These are phyloP conservation scores for Laetiporus sulphureus DNA, from an alignment of 1,284 basidiomycete species.

Conservation along the genomic window DNA sequence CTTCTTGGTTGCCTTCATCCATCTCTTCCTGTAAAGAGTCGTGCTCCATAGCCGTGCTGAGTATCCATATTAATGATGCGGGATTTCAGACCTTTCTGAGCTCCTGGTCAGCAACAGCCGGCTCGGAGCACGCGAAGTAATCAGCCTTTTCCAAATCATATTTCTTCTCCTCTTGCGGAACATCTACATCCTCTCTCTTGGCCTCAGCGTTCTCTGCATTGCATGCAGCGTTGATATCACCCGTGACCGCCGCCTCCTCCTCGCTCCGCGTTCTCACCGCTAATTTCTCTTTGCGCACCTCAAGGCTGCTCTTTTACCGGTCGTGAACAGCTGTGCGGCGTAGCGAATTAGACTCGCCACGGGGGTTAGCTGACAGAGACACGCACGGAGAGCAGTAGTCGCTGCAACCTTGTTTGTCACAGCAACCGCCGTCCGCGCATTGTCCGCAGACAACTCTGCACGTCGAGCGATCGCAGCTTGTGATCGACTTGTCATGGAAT, in stretches of 20 bases:
- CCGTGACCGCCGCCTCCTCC: slow-evolving; percentile 3
- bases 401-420: too few relatives aligned
- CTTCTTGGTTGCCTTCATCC: too few relatives aligned
- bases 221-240: background rate
- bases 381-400: slow-evolving; percentile 37
- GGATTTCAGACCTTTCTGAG: too few relatives aligned
- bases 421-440: too few relatives aligned
- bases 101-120: too few relatives aligned
- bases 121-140: background rate
- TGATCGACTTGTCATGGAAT: too few relatives aligned
- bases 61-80: too few relatives aligned
- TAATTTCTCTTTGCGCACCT: slow-evolving; percentile 19
- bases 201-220: background rate
- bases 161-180: background rate
- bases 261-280: slow-evolving; percentile 2
- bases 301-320: slow-evolving; percentile 30
- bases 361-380: slow-evolving; percentile 7
- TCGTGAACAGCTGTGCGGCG: slow-evolving; percentile 29
- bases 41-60: too few relatives aligned
- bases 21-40: too few relatives aligned
- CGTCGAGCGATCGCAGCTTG: too few relatives aligned
- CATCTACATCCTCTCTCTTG: background rate
- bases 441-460: too few relatives aligned
- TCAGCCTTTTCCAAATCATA: background rate
- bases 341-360: background rate